Percentiles rank a stretch among this genome's conserved stretches.
Conservation (phyloP, 2,329 filamentous ascomycete species). For the Fusarium sp. region DNA sequence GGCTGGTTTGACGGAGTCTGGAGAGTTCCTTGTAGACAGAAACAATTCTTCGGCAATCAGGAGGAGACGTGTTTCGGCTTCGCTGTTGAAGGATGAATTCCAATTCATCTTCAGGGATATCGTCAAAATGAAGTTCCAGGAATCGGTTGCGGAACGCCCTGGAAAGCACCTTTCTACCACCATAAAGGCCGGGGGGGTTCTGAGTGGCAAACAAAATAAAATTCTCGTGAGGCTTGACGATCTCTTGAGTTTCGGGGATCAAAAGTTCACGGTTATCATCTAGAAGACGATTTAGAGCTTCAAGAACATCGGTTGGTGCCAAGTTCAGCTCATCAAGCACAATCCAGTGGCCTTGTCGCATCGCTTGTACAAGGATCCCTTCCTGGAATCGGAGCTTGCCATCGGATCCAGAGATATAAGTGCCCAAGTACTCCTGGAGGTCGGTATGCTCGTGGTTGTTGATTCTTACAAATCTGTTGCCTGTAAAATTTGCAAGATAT, state of each 20-base stretch:
- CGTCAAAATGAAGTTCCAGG: slow-evolving; percentile 95
- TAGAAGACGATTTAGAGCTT: slow-evolving; percentile 92
- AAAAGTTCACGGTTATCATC: slow-evolving; percentile 97
- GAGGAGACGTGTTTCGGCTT: slow-evolving; percentile 85
- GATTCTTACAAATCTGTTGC: slow-evolving; percentile 97
- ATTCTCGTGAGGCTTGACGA: slow-evolving; percentile 89
- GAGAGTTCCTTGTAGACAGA: slow-evolving; percentile 94
- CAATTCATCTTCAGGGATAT: slow-evolving; percentile 94
- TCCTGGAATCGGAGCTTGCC: slow-evolving; percentile 92
- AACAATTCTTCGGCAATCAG: slow-evolving; percentile 91
- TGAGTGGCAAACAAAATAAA: slow-evolving; percentile 99
- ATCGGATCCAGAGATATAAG: slow-evolving; percentile 86
- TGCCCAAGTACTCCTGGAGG: slow-evolving; percentile 95
- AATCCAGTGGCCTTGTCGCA: slow-evolving; percentile 96
- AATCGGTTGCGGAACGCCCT: slow-evolving; percentile 97
- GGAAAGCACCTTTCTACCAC: slow-evolving; percentile 91
- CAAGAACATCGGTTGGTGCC: slow-evolving; percentile 94
- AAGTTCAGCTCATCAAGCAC: slow-evolving; percentile 97
- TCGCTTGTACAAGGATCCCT: slow-evolving; percentile 88
- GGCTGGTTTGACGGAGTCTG: slow-evolving; percentile 84
- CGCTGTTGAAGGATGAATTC: slow-evolving; percentile 90
- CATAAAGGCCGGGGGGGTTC: slow-evolving; percentile 94
- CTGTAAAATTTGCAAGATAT: slow-evolving; percentile 94
- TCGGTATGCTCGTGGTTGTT: slow-evolving; percentile 99
- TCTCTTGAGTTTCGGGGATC: slow-evolving; percentile 95